Evolutionary conservation across 352 stramenopile genomes (phyloP).

Genomic region (Halophytophthora batemanensis): DNA sequence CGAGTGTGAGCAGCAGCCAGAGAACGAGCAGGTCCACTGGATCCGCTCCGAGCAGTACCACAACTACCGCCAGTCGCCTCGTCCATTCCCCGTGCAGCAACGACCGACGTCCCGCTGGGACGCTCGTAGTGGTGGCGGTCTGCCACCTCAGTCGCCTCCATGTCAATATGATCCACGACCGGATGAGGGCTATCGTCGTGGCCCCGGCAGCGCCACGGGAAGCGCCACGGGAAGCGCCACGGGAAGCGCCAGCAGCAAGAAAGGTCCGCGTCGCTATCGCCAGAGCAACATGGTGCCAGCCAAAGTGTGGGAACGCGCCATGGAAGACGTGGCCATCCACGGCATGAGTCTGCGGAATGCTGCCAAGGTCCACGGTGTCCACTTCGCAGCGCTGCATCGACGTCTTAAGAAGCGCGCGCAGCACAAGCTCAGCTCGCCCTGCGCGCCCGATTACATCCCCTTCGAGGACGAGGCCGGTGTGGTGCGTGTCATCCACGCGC

Average conservation of each 20-base stretch:
- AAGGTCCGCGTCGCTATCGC: constrained; percentile 29
- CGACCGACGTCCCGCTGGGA: constrained; percentile 15
- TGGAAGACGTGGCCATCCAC: constrained; percentile 62
- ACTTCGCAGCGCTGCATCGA: constrained; percentile 67
- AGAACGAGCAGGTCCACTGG: constrained; percentile 12
- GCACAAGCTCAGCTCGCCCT: constrained; percentile 34
- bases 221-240: constrained; percentile 15
- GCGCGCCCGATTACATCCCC: constrained; percentile 57
- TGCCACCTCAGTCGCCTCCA: not conserved
- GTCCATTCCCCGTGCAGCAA: constrained; percentile 7
- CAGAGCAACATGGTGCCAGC: constrained; percentile 57
- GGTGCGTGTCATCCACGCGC: constrained; percentile 65
- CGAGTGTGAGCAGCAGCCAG: too few relatives aligned
- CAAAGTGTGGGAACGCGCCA: constrained; percentile 64
- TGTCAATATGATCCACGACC: constrained; percentile 7
- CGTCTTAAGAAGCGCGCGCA: constrained; percentile 63
- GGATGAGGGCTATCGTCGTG: constrained; percentile 14
- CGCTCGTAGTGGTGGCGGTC: not conserved
- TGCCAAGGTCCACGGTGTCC: constrained; percentile 55
- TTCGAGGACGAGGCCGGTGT: constrained; percentile 69
- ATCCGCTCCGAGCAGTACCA: constrained; percentile 9
- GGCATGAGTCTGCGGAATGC: constrained; percentile 68
- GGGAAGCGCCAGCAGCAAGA: constrained; percentile 22
- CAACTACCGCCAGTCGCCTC: constrained; percentile 18
- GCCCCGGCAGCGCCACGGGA: not conserved